Evolutionary conservation across 1,284 basidiomycete species (phyloP), one percentile per base, ranked within the genome.

Genomic region (Puccinia coronata): DNA sequence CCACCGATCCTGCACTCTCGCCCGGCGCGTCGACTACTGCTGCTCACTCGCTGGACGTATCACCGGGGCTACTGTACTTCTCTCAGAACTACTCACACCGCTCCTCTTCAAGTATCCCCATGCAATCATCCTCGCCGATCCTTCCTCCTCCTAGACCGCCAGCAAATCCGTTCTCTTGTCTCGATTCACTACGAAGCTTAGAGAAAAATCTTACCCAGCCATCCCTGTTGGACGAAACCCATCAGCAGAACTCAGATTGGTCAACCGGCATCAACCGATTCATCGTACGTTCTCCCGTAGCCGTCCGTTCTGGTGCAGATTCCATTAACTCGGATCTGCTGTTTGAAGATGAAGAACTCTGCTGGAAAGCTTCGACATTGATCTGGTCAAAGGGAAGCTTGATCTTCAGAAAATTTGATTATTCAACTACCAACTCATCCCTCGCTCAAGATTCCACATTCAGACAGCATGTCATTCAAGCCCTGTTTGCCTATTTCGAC

Each of bases 381-480:
- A 80, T 80, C 41, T 80, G 78, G 78, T 80, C 78, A n/a, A 80
- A 80, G 47, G 78, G 78, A 57, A 57, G 65, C 25, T 57, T 72
- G 36, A 80, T 80, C 25, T 72, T 59, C 57, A 69, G 78, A 71
- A 80, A 71, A 71, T 80, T 80, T 41, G 78, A 80, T 72, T 80
- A 57, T 72, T 70, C 78, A 59, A 69, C 49, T 63, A 43, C 78
- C 14, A 70, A 51, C 43, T 71, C 69, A 71, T 49, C 69, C 23
- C 25, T 53, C 69, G 53, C 16, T 53, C 51, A 57, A 25, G 41
- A 69, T 49, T 47, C 36, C 4, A 72, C 78, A 43, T 70, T 51
- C n/a, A 69, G 59, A 36, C 65, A 72, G n/a, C 78, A 81, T 81
- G 69, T 81, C 71, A 81, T 81, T 43, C 79, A 81, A 39, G 79